Percentiles rank a stretch among this genome's conserved stretches.
These are phyloP conservation scores for Chionographis japonica DNA, from an alignment of 106 monocot genomes.

Conservation along the genomic window DNA sequence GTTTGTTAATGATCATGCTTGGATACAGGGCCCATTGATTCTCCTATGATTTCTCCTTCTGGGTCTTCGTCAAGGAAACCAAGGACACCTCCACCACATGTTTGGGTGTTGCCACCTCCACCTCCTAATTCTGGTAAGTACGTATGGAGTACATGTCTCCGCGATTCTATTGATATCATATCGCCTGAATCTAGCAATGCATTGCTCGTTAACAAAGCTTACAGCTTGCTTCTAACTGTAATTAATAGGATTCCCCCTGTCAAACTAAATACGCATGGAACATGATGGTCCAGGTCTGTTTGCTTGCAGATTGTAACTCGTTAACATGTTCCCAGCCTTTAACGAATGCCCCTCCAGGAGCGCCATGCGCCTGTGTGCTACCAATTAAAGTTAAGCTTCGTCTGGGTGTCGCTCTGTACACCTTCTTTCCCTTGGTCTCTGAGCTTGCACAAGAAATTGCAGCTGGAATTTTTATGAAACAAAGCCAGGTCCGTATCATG, in stretches of 20 bases:
- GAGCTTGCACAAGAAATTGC: slow-evolving; percentile 85
- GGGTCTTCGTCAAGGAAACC: slow-evolving; percentile 14
- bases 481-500: slow-evolving; percentile 89
- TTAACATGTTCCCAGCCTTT: slow-evolving; percentile 50
- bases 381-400: slow-evolving; percentile 82
- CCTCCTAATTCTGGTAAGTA: slow-evolving; percentile 59
- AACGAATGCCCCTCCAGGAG: slow-evolving; percentile 65
- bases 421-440: slow-evolving; percentile 84
- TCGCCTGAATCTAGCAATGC: background rate
- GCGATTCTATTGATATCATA: background rate
- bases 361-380: slow-evolving; percentile 69
- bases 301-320: slow-evolving; percentile 58
- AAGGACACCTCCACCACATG: slow-evolving; percentile 18
- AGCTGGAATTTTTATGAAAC: slow-evolving; percentile 60
- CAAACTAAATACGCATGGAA: background rate
- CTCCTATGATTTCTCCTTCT: slow-evolving; percentile 37
- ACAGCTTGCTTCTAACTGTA: no score
- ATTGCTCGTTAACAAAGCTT: background rate
- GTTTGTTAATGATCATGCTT: background rate
- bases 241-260: background rate
- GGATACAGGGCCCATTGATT: slow-evolving; percentile 30
- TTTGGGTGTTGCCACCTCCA: slow-evolving; percentile 54
- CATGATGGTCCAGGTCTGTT: background rate
- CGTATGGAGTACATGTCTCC: background rate
- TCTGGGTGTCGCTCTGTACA: slow-evolving; percentile 50